Evolutionary conservation across 2,329 filamentous ascomycete species (phyloP), one percentile per base, ranked within the genome.

Genomic region (Cladorrhinum sp.): DNA sequence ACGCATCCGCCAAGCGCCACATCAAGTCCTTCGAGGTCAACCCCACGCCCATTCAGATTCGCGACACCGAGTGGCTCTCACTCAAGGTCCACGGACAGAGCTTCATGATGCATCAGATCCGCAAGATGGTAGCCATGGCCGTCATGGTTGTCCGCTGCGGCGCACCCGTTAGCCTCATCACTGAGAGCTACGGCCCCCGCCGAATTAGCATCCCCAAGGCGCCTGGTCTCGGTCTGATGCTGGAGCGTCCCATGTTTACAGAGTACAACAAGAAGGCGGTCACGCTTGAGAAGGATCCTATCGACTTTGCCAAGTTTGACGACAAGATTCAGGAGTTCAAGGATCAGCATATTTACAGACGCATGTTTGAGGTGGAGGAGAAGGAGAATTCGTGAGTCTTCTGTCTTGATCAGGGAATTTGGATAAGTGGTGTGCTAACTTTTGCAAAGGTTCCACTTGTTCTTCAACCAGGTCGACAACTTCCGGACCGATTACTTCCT

Each of bases 71-170:
- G 79, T 99, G 95, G 95, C 81, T 99, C 3, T 95, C 90, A 49
- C 81, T 98, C 67, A 96, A 96, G 73, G 93, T 99, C 23, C 95
- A 99, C 75, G 95, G 95, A 0, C 95, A 99, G 76, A 94, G 89
- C 71, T 99, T 99, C 82, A 99, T 99, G 95, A 99, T 99, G 95
- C 95, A 99, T 76, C 95, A 99, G 78, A 99, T 99, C 75, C 89
- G 95, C 71, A 99, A 98, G 77, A 98, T 99, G 95, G 91, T 99
- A 16, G 92, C 91, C 60, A 92, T 99, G 89, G 91, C 87, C 8
- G 86, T 91, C 33, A 81, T 99, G 62, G 80, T 94, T 5, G 89
- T 96, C 6, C 88, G 95, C 39, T 96, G 90, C 73, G 95, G 92
- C 55, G 88, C 88, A n/a, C 81, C 90, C 3, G 80, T 87, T 3